phyloP scores from a whole-genome alignment of 2,329 filamentous ascomycete species.

The Fusarium tricinctum region DNA sequence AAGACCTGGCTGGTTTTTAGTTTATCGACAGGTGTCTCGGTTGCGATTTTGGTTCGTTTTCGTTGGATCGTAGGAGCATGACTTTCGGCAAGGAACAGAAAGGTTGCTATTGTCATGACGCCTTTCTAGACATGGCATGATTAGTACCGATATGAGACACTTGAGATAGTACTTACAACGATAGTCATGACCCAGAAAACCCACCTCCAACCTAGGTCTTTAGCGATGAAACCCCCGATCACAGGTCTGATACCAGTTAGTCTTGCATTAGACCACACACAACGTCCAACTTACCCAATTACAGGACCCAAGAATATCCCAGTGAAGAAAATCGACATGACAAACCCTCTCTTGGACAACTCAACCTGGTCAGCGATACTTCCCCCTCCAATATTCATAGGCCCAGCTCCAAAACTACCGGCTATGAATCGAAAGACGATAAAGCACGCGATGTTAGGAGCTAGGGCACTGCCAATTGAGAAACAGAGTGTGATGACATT shows the following conservation, averaged over 20 bases:
- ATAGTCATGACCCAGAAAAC: conserved; percentile 29
- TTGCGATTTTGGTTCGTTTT: neutral
- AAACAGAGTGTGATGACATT: conserved; percentile 15
- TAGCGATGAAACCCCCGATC: conserved; percentile 15
- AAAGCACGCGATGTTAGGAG: conserved; percentile 2
- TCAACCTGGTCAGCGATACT: conserved; percentile 18
- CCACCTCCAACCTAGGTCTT: conserved; percentile 21
- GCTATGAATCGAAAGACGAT: conserved; percentile 25
- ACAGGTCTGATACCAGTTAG: neutral
- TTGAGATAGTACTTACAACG: neutral
- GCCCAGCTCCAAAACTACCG: conserved; percentile 15
- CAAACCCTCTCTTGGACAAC: neutral
- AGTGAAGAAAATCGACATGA: conserved; percentile 31
- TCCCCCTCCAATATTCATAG: conserved; percentile 20
- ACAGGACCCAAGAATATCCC: conserved; percentile 16
- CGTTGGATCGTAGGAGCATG: conserved; percentile 18
- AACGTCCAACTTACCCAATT: neutral
- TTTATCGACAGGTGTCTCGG: accelerated
- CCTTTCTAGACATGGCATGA: neutral
- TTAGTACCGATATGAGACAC: neutral
- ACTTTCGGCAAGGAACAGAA: conserved; percentile 10
- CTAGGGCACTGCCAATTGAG: conserved; percentile 13
- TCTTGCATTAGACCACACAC: too few species aligned
- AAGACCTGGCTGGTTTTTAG: neutral
- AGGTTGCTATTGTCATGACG: neutral